These are phyloP conservation scores for Pseudevernia furfuracea DNA, from an alignment of 495 filamentous ascomycete species.

Conservation along the genomic window DNA sequence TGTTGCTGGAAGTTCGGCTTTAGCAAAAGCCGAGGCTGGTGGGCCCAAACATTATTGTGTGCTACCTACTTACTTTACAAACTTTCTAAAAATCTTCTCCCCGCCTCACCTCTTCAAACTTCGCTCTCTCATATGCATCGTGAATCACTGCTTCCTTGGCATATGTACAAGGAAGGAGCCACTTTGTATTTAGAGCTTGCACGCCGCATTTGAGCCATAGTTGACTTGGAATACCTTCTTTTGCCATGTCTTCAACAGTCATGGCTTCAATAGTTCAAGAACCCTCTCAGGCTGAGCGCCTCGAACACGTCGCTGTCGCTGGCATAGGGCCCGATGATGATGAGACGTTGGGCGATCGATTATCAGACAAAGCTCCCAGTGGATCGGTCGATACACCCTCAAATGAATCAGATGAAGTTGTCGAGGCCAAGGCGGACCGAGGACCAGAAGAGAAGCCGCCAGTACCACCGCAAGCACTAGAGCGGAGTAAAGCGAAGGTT, in stretches of 20 bases:
- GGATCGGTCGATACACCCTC: constrained; percentile 12
- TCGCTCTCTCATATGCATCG: background rate
- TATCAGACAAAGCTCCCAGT: constrained; percentile 7
- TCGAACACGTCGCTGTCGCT: constrained; percentile 21
- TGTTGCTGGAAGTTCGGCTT: background rate
- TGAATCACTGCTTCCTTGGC: background rate
- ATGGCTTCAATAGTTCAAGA: constrained; percentile 13
- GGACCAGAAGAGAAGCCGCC: constrained; percentile 7
- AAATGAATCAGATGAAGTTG: constrained; percentile 15
- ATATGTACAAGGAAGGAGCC: too few species aligned
- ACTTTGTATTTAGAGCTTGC: background rate
- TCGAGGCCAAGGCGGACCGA: constrained; percentile 6
- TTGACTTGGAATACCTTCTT: background rate
- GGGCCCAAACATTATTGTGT: background rate
- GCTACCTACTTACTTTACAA: too few species aligned
- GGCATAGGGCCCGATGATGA: background rate
- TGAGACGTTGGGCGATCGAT: background rate
- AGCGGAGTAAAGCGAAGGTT: constrained; percentile 44
- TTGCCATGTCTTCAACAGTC: background rate
- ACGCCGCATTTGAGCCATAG: background rate
- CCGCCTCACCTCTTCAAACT: too few species aligned
- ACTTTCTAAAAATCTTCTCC: too few species aligned
- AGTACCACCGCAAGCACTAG: constrained; percentile 32
- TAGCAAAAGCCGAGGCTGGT: background rate
- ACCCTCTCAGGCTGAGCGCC: constrained; percentile 20